Evolutionary conservation across 805 yeast genomes (phyloP), one percentile per base, ranked within the genome.

Genomic region (Wickerhamomyces queroliae): DNA sequence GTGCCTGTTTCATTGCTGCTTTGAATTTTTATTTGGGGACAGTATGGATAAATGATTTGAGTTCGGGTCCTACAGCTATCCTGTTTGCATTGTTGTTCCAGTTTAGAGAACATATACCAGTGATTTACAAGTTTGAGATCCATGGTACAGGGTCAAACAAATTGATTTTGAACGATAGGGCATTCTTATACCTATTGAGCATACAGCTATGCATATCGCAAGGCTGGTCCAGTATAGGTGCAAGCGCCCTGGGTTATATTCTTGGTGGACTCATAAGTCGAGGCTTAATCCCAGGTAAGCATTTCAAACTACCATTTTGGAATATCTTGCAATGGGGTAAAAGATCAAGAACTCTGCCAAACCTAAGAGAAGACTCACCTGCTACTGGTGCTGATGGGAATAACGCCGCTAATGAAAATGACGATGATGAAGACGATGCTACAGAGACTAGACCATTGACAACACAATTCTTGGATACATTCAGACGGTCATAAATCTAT

Each of bases 381-480:
- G 19, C 31, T 5, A 29, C 39, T 5, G 28, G 25, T 17, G 26
- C 21, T 7, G 33, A 25, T 13, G 29, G 19, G 39, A 25, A 38
- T 10, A 23, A 21, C 13, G 27, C 22, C 7, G 31, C 15, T 10
- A 33, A 21, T 41, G 27, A 36, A 52, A 48, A 12, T 10, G 60
- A 50, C 3, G 53, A 46, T 4, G 60, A 50, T 22, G 49, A 48
- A 5, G 49, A 46, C 8, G 49, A 47, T 15, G 48, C 50, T 17
- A 42, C 52, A 3, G 60, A 56, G 35, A 56, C 59, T 3, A 53
- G 78, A 44, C 76, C 78, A 2, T 55, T 72, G 40, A 66, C 76
- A 5, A 62, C 67, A 21, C 76, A 70, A 47, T 68, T 72, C 38
- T 49, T 72, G 33, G 74, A 72, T 53, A 66, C 72, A 2, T 71